phyloP scores from a whole-genome alignment of 75 land plant species.

The Cupressus sempervirens region DNA sequence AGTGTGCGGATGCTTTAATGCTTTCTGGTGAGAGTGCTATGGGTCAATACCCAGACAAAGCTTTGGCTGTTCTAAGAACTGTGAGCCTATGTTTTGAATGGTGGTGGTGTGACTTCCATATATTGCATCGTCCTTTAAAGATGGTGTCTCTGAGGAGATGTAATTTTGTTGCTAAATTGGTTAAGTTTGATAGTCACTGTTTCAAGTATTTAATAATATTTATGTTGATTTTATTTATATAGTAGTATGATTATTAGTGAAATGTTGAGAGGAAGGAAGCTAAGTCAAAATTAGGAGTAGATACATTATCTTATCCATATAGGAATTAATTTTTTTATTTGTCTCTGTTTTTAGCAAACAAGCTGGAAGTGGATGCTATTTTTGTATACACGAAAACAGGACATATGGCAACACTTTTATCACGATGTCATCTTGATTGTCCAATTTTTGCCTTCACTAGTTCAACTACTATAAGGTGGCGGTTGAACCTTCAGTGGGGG shows the following conservation, averaged over 20 bases:
- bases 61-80: constrained; percentile 71
- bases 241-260: neutral
- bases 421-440: constrained; percentile 75
- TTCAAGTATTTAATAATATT: neutral
- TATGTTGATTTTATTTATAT: neutral
- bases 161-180: constrained; percentile 93
- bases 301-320: neutral
- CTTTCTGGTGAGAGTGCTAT: constrained; percentile 98
- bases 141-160: constrained; percentile 84
- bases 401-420: constrained; percentile 78
- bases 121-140: constrained; percentile 53
- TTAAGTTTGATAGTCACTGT: constrained; percentile 30
- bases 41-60: constrained; percentile 89
- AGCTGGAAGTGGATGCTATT: constrained; percentile 83
- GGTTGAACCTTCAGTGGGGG: constrained; percentile 92
- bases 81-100: constrained; percentile 82
- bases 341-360: constrained; percentile 66
- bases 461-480: constrained; percentile 59
- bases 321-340: neutral
- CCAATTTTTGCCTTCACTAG: constrained; percentile 94
- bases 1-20: constrained; percentile 93
- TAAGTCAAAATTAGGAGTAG: neutral
- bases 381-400: constrained; percentile 86
- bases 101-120: constrained; percentile 86
- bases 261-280: neutral